Conservation (phyloP, 208 protist species). For the Crithidia thermophila region DNA sequence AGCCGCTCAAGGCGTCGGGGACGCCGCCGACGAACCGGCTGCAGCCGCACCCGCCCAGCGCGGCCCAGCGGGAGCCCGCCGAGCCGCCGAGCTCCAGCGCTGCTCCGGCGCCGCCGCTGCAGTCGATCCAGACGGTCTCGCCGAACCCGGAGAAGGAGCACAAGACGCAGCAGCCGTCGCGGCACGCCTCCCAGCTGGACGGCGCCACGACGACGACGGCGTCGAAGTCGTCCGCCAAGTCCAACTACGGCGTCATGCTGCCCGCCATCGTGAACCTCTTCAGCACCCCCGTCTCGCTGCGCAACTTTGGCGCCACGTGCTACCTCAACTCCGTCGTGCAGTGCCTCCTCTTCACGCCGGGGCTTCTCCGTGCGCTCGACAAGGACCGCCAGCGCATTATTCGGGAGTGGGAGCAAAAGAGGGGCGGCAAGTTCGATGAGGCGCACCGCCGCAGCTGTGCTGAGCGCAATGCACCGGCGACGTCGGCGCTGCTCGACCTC, state of each 20-base stretch:
- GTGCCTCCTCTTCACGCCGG: constrained; percentile 80
- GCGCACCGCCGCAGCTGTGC: constrained; percentile 19
- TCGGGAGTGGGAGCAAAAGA: constrained; percentile 15
- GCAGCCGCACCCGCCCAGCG: constrained; percentile 6
- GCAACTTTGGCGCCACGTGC: constrained; percentile 96
- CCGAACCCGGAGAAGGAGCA: neutral
- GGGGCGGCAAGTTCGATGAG: neutral
- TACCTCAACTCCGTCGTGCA: constrained; percentile 97
- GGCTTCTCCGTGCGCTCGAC: constrained; percentile 43
- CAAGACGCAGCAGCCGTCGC: neutral
- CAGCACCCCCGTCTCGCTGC: constrained; percentile 51
- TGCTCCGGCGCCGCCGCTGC: neutral
- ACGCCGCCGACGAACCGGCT: neutral
- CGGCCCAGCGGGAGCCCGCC: neutral
- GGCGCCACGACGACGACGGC: neutral
- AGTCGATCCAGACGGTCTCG: neutral
- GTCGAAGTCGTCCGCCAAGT: neutral
- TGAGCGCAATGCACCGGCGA: constrained; percentile 33
- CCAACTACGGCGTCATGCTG: neutral
- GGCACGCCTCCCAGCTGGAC: neutral
- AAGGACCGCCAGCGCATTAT: constrained; percentile 31
- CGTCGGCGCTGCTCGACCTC: constrained; percentile 54
- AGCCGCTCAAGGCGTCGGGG: neutral
- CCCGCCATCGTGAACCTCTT: constrained; percentile 6
- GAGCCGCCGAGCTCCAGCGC: neutral